Percentiles rank a stretch among this genome's conserved stretches.
These are phyloP conservation scores for Monosporascus sp. DNA, from an alignment of 2,329 filamentous ascomycete genomes.

Conservation along the genomic window DNA sequence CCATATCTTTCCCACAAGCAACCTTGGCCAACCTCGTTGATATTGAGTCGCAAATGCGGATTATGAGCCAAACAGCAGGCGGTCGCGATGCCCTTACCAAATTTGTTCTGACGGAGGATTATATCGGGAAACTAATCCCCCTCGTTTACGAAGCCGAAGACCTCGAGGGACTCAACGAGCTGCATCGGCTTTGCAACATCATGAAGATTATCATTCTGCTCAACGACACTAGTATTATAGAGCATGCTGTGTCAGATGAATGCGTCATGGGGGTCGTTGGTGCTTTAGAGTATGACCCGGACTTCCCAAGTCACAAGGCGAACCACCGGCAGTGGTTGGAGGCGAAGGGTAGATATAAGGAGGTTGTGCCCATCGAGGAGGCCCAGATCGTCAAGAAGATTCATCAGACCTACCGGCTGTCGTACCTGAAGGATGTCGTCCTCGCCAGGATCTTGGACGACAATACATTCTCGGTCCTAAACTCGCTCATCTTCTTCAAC, in stretches of 20 bases:
- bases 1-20: slow-evolving; percentile 71
- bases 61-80: slow-evolving; percentile 65
- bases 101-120: slow-evolving; percentile 78
- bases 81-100: slow-evolving; percentile 85
- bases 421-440: slow-evolving; percentile 98
- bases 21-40: slow-evolving; percentile 79
- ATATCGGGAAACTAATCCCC: slow-evolving; percentile 80
- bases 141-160: slow-evolving; percentile 87
- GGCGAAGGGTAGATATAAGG: slow-evolving; percentile 86
- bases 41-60: slow-evolving; percentile 78
- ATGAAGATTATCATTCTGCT: slow-evolving; percentile 94
- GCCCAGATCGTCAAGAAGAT: slow-evolving; percentile 80
- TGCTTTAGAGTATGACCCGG: slow-evolving; percentile 94
- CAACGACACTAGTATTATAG: slow-evolving; percentile 92
- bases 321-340: slow-evolving; percentile 92
- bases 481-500: slow-evolving; percentile 97
- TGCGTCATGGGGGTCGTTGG: slow-evolving; percentile 89
- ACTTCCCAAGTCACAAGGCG: slow-evolving; percentile 95
- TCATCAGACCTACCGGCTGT: slow-evolving; percentile 89
- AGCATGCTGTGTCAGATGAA: slow-evolving; percentile 85
- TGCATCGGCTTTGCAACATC: slow-evolving; percentile 93
- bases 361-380: slow-evolving; percentile 90
- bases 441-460: slow-evolving; percentile 94
- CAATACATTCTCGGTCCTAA: slow-evolving; percentile 94
- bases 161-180: slow-evolving; percentile 76